phyloP scores from a whole-genome alignment of 495 filamentous ascomycete genomes.

The Mytilinidion resinicola region DNA sequence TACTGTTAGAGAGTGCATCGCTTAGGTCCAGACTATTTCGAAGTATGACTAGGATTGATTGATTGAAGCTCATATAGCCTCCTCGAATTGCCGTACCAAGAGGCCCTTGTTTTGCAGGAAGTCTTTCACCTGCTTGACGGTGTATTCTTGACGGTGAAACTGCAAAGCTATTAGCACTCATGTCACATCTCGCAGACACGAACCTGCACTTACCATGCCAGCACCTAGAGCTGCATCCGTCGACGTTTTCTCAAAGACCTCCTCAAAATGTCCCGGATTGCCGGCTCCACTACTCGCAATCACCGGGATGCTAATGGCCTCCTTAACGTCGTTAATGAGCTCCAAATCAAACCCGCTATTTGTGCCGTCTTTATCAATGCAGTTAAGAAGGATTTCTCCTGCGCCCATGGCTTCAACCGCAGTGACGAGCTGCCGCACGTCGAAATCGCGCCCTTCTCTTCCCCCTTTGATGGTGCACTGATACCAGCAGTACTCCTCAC shows the following conservation, averaged over 20 bases:
- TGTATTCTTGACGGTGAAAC: slow-evolving; percentile 94
- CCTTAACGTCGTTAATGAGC: slow-evolving; percentile 81
- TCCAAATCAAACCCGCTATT: slow-evolving; percentile 95
- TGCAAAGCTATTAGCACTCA: slow-evolving; percentile 25
- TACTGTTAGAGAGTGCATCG: too few species aligned
- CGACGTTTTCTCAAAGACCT: slow-evolving; percentile 78
- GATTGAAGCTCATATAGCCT: slow-evolving; percentile 28
- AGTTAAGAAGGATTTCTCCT: slow-evolving; percentile 91
- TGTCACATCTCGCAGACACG: background rate
- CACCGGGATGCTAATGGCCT: slow-evolving; percentile 77
- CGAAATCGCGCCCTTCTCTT: slow-evolving; percentile 80
- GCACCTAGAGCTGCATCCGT: slow-evolving; percentile 93
- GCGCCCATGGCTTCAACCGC: slow-evolving; percentile 96
- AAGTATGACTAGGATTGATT: too few species aligned
- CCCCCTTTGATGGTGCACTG: slow-evolving; percentile 96
- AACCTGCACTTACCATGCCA: slow-evolving; percentile 63
- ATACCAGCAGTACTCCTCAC: slow-evolving; percentile 89
- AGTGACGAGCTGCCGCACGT: slow-evolving; percentile 76
- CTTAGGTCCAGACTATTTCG: too few species aligned
- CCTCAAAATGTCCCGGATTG: slow-evolving; percentile 78
- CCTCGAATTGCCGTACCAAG: slow-evolving; percentile 68
- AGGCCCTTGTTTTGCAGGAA: slow-evolving; percentile 63
- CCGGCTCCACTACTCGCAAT: slow-evolving; percentile 94
- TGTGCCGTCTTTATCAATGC: slow-evolving; percentile 94
- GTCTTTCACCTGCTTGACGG: slow-evolving; percentile 90